A percentile compares a stretch with the other conserved stretches of the same genome.
phyloP scores from a whole-genome alignment of 164 flowering plant genomes.

The Vitis cinerea region DNA sequence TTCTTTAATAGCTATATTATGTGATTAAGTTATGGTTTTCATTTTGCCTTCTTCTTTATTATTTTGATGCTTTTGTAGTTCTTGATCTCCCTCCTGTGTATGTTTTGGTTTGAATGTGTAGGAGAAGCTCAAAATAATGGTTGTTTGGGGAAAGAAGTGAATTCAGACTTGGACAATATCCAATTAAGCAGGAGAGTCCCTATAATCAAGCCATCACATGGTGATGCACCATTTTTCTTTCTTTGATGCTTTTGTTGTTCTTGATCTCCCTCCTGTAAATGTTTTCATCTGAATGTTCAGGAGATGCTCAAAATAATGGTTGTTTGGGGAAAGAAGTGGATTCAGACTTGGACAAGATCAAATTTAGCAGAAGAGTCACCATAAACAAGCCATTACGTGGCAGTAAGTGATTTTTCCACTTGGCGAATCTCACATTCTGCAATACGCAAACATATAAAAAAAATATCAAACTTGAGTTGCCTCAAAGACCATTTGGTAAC shows the following conservation, averaged over 20 bases:
- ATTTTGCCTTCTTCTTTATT: not conserved
- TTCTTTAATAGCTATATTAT: not conserved
- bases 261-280: not conserved
- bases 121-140: slow-evolving; percentile 25
- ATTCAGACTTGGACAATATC: slow-evolving; percentile 18
- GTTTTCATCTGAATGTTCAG: slow-evolving; percentile 24
- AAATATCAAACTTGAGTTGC: not conserved
- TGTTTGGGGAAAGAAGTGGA: slow-evolving; percentile 12
- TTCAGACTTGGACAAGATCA: slow-evolving; percentile 18
- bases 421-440: not conserved
- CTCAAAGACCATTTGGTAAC: not conserved
- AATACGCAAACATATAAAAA: not conserved
- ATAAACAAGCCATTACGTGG: slow-evolving; percentile 45
- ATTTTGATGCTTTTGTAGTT: not conserved
- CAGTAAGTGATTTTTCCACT: slow-evolving; percentile 38
- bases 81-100: not conserved
- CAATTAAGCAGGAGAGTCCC: slow-evolving; percentile 19
- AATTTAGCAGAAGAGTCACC: slow-evolving; percentile 15
- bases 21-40: not conserved
- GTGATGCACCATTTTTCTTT: slow-evolving; percentile 29
- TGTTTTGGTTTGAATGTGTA: slow-evolving; percentile 18
- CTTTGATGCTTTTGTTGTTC: not conserved
- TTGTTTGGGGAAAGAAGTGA: slow-evolving; percentile 16
- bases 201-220: slow-evolving; percentile 29
- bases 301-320: slow-evolving; percentile 20